Base-by-base conservation (phyloP, 116 monocot species). In the Iris pallida region DNA sequence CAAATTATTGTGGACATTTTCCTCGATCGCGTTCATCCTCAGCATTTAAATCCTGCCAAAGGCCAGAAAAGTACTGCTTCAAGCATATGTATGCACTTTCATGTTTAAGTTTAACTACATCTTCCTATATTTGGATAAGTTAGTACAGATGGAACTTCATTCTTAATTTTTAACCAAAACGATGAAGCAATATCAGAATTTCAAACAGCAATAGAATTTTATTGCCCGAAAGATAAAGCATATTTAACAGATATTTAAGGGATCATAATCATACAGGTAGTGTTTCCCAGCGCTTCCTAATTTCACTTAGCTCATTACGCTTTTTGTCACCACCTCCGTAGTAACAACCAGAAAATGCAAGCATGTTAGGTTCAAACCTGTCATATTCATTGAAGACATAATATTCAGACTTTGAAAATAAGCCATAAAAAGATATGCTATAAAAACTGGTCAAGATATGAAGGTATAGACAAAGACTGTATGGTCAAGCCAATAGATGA, bases 271-370 rank as follows among this genome's bases (percentile, higher is more conserved):
- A 66, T 73, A 86, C 86, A 65, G 72, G 86, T 53, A 86, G 46
- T 13, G 81, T 86, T 18, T n/a, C 63, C 86, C 86, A 86, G 16
- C 81, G 75, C 62, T 86, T 73, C 51, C 86, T 75, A 53, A 86
- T 86, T 65, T 67, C 78, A 65, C 76, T 30, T 5, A 86, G 65
- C 55, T 86, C 81, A 20, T 61, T 72, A 16, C 78, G 63, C 59
- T 86, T 81, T 62, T 81, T 81, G 8, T 86, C 75, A 19, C 81
- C 86, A 66, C 86, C 81, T 53, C 86, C 86, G 67, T 75, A 86
- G 44, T 86, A 86, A 16, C 86, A 86, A 48, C 86, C 81, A 73
- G 86, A 86, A 76, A 86, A 86, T 55, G 86, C 86, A 69, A 86
- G 86, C 86, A 86, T 86, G 52, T 86, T 81, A 16, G 81, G 75